Percentiles rank a stretch among this genome's conserved stretches.
phyloP scores from a whole-genome alignment of 345 rosid genomes.

The Populus simonii region DNA sequence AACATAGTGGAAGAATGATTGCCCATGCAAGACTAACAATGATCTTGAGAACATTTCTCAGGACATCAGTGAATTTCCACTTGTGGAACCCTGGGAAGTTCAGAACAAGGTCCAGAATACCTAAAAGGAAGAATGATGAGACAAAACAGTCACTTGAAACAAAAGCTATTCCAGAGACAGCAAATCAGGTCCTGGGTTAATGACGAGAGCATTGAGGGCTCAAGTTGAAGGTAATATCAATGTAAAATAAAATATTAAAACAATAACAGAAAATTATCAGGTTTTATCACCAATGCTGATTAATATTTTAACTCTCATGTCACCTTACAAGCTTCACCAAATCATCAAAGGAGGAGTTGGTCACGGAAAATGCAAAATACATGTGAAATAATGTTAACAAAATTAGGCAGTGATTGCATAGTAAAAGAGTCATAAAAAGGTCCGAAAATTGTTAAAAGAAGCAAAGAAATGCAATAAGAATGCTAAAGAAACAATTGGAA shows the following conservation, averaged over 20 bases:
- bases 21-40: slow-evolving; percentile 73
- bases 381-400: background rate
- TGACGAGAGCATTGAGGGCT: background rate
- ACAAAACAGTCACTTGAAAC: background rate
- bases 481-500: background rate
- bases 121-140: slow-evolving; percentile 34
- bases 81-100: slow-evolving; percentile 94
- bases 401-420: background rate
- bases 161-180: background rate
- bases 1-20: slow-evolving; percentile 71
- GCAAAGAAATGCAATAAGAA: background rate
- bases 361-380: background rate
- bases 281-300: background rate
- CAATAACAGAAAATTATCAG: background rate
- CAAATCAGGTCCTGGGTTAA: background rate
- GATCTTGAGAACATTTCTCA: slow-evolving; percentile 72
- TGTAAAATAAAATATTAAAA: background rate
- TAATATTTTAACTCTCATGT: background rate
- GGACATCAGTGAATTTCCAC: slow-evolving; percentile 77
- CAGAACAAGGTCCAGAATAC: slow-evolving; percentile 79
- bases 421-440: background rate
- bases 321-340: background rate
- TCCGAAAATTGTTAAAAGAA: background rate
- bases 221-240: background rate
- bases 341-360: background rate